Evolutionary conservation across 306 rosid species (phyloP).

Genomic region (Cucumis sativus): DNA sequence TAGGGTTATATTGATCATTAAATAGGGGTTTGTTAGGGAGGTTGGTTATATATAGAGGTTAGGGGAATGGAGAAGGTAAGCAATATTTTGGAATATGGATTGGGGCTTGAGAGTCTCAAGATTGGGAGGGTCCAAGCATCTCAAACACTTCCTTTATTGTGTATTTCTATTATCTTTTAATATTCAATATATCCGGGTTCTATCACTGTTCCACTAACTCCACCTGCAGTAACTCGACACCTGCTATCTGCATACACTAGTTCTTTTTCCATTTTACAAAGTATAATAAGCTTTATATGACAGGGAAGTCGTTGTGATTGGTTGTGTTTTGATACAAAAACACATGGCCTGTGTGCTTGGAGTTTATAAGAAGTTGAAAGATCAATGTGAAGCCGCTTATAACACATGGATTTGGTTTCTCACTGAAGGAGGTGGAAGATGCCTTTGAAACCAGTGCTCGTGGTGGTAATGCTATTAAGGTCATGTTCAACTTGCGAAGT

Average conservation of each 20-base stretch:
- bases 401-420: slow-evolving; percentile 77
- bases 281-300: background rate
- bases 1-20: too few species aligned
- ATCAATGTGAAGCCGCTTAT: slow-evolving; percentile 76
- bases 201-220: slow-evolving; percentile 42
- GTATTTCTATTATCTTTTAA: too few species aligned
- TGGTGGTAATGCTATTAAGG: slow-evolving; percentile 87
- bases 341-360: slow-evolving; percentile 89
- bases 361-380: slow-evolving; percentile 73
- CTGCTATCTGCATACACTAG: background rate
- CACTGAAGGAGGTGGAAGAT: slow-evolving; percentile 78
- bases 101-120: too few species aligned
- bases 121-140: too few species aligned
- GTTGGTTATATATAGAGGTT: too few species aligned
- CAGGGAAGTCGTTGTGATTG: slow-evolving; percentile 87
- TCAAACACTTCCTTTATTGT: too few species aligned
- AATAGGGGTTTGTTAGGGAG: too few species aligned
- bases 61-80: too few species aligned
- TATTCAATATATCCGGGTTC: too few species aligned
- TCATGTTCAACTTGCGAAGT: slow-evolving; percentile 74
- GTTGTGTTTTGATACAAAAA: slow-evolving; percentile 72
- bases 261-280: background rate
- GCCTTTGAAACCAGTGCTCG: slow-evolving; percentile 94
- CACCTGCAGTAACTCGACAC: slow-evolving; percentile 32
- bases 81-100: too few species aligned